A percentile compares a stretch with the other conserved stretches of the same genome.
Conservation (phyloP, 176 grass and related monocot species). For the Paspalum notatum region DNA sequence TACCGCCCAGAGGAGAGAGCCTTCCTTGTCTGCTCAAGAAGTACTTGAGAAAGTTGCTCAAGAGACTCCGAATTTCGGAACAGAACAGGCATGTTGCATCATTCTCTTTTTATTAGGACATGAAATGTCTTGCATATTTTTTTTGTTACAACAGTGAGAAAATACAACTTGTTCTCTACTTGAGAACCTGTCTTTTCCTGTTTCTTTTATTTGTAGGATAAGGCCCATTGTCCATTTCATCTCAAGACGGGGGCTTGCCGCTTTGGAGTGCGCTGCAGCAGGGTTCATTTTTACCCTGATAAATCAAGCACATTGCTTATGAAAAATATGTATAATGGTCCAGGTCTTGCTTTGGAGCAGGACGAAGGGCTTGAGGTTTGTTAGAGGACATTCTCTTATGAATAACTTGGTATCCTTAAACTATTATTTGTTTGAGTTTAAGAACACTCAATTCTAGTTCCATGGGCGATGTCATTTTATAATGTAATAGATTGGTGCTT, state of each 20-base stretch:
- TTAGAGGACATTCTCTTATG: conserved; percentile 63
- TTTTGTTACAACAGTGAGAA: conserved; percentile 15
- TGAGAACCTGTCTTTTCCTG: conserved; percentile 17
- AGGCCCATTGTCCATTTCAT: conserved; percentile 95
- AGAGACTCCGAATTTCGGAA: conserved; percentile 97
- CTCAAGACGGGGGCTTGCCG: conserved; percentile 89
- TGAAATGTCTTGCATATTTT: not conserved
- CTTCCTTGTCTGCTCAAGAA: conserved; percentile 75
- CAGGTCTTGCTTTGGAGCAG: conserved; percentile 89
- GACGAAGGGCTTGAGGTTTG: conserved; percentile 99
- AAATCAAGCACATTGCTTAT: conserved; percentile 92
- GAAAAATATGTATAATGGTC: conserved; percentile 96
- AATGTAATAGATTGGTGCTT: conserved; percentile 14
- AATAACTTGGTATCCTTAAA: conserved; percentile 71
- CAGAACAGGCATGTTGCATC: conserved; percentile 69
- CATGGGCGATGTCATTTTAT: conserved; percentile 14
- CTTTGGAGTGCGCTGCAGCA: conserved; percentile 87
- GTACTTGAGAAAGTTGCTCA: conserved; percentile 91
- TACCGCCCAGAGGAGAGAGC: conserved; percentile 54
- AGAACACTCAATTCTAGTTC: not conserved
- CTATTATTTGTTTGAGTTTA: conserved; percentile 38
- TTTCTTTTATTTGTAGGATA: conserved; percentile 71
- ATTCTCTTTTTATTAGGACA: conserved; percentile 18
- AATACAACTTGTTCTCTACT: conserved; percentile 11
- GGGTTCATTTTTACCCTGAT: conserved; percentile 96